Evolutionary conservation across 768 basidiomycete species (phyloP), one percentile per base, ranked within the genome.

Genomic region (Saitozyma sp.): DNA sequence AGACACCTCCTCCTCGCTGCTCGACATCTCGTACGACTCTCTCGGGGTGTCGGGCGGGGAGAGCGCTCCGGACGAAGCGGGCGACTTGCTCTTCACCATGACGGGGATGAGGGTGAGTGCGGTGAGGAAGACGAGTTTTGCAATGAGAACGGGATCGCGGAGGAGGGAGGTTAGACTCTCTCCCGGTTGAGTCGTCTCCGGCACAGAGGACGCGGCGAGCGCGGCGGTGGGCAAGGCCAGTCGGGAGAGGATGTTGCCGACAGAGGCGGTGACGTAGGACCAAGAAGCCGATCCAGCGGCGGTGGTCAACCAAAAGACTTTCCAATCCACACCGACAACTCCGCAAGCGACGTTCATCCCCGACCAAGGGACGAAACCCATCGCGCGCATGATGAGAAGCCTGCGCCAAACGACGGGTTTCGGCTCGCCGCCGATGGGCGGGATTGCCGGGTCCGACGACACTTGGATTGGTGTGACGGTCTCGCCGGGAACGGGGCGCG

Each of bases 301-400:
- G 7, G 78, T 79, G 8, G 79, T 80, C 14, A 76, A 60, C 64
- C 77, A 74, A 58, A 80, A 80, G 1, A 69, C 71, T 42, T 67
- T 63, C 75, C 74, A 75, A 29, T 72, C 81, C 14, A 97, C 91
- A 41, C 89, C 89, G 70, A 89, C 90, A 37, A 95, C 91, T 56
- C 93, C 93, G 79, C 89, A 95, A 50, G 93, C 93, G 61, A 97
- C 89, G 78, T 97, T 97, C 83, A 97, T 92, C 62, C 91, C 92
- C 61, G 90, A 91, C 94, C 94, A 97, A 6, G 94, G 94, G 4
- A 96, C 91, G 58, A 97, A 86, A 17, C 94, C 94, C 71, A 95
- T 86, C 61, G 95, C 86, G 54, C 94, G 86, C 65, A 97, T 85
- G 61, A 95, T 85, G 3, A 92, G 88, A 50, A 96, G 82, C 46